Conservation (phyloP, 345 rosid species). For the Eucalyptus erythrocorys region DNA sequence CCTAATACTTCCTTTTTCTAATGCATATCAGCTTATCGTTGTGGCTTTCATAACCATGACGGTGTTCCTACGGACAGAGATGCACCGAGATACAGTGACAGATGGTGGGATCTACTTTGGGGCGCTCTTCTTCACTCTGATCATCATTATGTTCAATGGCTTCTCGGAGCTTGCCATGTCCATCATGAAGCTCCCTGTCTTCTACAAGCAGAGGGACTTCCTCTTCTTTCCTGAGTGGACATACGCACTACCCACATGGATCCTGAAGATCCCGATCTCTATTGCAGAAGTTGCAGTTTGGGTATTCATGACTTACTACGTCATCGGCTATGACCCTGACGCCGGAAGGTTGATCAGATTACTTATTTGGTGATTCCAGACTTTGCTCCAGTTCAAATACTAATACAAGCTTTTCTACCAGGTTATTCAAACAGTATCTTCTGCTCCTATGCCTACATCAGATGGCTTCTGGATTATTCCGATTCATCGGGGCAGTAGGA, state of each 20-base stretch:
- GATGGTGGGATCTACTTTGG: conserved; percentile 73
- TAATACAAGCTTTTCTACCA: conserved; percentile 4
- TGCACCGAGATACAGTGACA: conserved; percentile 39
- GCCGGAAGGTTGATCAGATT: conserved; percentile 17
- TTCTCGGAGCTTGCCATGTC: conserved; percentile 74
- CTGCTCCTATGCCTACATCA: conserved; percentile 28
- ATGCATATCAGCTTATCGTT: conserved; percentile 37
- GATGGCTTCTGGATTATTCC: conserved; percentile 53
- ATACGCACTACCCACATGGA: conserved; percentile 70
- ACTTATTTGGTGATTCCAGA: neutral
- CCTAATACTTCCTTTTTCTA: neutral
- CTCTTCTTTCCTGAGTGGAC: conserved; percentile 89
- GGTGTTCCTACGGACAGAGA: conserved; percentile 50
- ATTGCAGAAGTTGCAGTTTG: conserved; percentile 48
- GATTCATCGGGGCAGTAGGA: conserved; percentile 42
- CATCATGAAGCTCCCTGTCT: conserved; percentile 68
- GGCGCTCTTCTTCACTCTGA: conserved; percentile 43
- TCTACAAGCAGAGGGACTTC: conserved; percentile 86
- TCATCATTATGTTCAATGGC: conserved; percentile 59
- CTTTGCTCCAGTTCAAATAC: neutral
- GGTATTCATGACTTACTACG: conserved; percentile 45
- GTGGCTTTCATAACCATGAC: conserved; percentile 50
- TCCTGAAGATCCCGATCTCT: conserved; percentile 72
- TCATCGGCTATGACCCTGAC: conserved; percentile 41
- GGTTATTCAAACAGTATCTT: conserved; percentile 45